Base-by-base conservation (phyloP, 2,329 filamentous ascomycete species). In the Aspergillus niger region DNA sequence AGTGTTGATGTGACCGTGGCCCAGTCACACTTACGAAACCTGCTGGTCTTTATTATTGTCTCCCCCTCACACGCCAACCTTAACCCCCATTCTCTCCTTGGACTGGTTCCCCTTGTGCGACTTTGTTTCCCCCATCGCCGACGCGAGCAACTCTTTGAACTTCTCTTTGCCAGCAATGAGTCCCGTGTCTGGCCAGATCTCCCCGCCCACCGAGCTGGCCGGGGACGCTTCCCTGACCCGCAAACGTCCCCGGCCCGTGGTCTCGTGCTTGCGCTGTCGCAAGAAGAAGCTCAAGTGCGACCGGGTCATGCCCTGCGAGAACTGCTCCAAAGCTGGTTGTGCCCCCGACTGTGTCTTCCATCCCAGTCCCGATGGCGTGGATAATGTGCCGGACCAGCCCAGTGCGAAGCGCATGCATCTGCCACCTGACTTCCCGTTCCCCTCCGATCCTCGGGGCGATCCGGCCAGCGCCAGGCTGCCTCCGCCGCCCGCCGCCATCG, bases 241-340 rank as follows among this genome's bases (percentile, higher is more conserved):
- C 15, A 69, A 69, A 41, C 63, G 68, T 5, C 64, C 67, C 13
- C 65, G 68, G 1, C 68, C 67, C 0, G 65, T 69, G 5, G 64
- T 70, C 0, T 70, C 68, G 3, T 70, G 68, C 41, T 59, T 69
- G 24, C 65, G 68, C 22, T 70, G 68, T 53, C 57, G 68, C 54
- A 63, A 65, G 39, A 70, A 70, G 56, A 71, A 70, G 49, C 51
- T 70, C 24, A 71, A 69, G 57, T 70, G 68, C 58, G 67, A 70
- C 56, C 64, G 66, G 1, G 58, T 59, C 5, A 43, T 55, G 13
- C 68, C 67, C 6, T 70, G 68, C 43, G 57, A 67, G 59, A 70
- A 70, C 44, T 70, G 68, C 61, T 56, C 28, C 22, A 67, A 64
- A 56, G 63, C 64, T 8, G 65, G 59, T 8, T 64, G 61, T 15